These are phyloP conservation scores for Saccharomyces hybrid DNA, from an alignment of 1,139 yeast species.

Conservation along the genomic window DNA sequence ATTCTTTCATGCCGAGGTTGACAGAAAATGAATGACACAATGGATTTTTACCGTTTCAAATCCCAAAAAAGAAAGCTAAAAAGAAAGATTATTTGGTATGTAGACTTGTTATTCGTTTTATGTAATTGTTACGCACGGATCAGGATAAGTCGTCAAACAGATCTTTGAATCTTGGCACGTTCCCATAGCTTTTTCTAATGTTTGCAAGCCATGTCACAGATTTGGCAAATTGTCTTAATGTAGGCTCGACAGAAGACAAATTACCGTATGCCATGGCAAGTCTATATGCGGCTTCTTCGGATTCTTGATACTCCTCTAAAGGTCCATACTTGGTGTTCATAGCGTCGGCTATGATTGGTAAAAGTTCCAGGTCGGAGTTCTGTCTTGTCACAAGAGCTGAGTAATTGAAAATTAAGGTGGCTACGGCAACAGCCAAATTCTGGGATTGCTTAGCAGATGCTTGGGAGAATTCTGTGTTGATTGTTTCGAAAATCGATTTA, in stretches of 20 bases:
- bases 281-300: slow-evolving; percentile 53
- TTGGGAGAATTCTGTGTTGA: slow-evolving; percentile 18
- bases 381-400: slow-evolving; percentile 33
- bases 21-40: background rate
- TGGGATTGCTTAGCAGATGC: slow-evolving; percentile 25
- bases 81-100: background rate
- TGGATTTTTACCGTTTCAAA: background rate
- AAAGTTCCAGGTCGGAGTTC: slow-evolving; percentile 19
- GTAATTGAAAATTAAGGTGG: slow-evolving; percentile 50
- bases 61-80: background rate
- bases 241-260: slow-evolving; percentile 30
- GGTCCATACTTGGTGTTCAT: slow-evolving; percentile 26
- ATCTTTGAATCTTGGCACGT: slow-evolving; percentile 19
- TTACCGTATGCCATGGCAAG: slow-evolving; percentile 49
- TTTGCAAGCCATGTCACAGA: slow-evolving; percentile 28
- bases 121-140: background rate
- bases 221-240: slow-evolving; percentile 27
- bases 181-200: slow-evolving; percentile 17
- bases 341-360: slow-evolving; percentile 28
- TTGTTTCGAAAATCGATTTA: slow-evolving; percentile 26
- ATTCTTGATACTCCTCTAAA: slow-evolving; percentile 25
- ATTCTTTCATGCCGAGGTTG: background rate
- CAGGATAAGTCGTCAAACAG: slow-evolving; percentile 17
- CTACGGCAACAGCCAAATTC: slow-evolving; percentile 39
- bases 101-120: background rate